A percentile compares a stretch with the other conserved stretches of the same genome.
These are phyloP conservation scores for Nothomitra cinnamomea DNA, from an alignment of 2,329 filamentous ascomycete genomes.

Conservation along the genomic window DNA sequence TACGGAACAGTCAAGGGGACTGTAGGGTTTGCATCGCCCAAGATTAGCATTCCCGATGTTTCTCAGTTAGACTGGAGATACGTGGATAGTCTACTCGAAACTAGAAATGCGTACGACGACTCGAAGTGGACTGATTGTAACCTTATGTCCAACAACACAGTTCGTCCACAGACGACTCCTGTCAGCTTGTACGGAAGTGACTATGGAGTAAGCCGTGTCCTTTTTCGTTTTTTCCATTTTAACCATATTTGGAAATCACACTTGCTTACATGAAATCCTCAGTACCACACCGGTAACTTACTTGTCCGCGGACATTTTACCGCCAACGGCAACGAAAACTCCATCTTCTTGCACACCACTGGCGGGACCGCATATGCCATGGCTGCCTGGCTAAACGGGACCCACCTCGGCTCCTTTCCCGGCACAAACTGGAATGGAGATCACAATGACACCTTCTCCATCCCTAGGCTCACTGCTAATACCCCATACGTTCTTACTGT, in stretches of 20 bases:
- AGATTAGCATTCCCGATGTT: neutral
- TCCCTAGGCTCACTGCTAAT: neutral
- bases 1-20: neutral
- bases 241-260: too few species aligned
- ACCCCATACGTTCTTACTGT: constrained; percentile 12
- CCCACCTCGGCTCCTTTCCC: constrained; percentile 15
- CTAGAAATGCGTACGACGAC: neutral
- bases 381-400: constrained; percentile 16
- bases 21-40: neutral
- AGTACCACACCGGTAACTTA: constrained; percentile 16
- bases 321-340: constrained; percentile 14
- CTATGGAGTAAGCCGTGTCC: constrained; percentile 12
- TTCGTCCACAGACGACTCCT: constrained; percentile 9
- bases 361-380: constrained; percentile 16
- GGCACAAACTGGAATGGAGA: constrained; percentile 10
- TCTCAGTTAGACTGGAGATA: neutral
- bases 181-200: constrained; percentile 16
- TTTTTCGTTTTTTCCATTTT: too few species aligned
- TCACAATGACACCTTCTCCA: neutral
- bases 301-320: constrained; percentile 18
- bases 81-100: neutral
- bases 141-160: neutral
- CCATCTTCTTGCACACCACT: constrained; percentile 12
- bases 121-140: neutral
- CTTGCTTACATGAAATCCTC: too few species aligned